Base-by-base conservation (phyloP, 1,139 yeast species). In the Lodderomyces pseudojiufengensis region DNA sequence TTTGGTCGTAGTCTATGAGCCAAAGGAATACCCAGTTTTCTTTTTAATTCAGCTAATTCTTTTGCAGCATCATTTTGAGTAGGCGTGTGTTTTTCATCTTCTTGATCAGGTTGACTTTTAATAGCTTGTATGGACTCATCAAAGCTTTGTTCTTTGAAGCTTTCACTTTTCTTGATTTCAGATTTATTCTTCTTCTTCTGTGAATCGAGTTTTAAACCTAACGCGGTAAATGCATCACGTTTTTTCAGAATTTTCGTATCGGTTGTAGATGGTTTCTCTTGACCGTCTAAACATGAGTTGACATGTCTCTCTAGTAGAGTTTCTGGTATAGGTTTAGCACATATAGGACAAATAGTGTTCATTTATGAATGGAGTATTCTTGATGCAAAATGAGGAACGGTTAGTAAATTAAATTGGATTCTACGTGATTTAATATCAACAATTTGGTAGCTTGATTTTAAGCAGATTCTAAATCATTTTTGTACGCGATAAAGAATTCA, bases 1-100 rank as follows among this genome's bases (percentile, higher is more conserved):
- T 66, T 67, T 0, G 99, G 99, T 12, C 97, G 69, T 18, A 88
- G 70, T 39, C 86, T 70, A 52, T 92, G 97, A 4, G 97, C 94
- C 13, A 92, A 60, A 0, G 98, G 98, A n/a, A 76, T 50, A 29
- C 65, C 65, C 0, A 76, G 57, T 20, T 75, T 76, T 32, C 72
- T 60, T 42, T 61, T 67, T 22, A 81, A 50, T 33, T 64, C 51
- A 3, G 40, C 33, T 1, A 49, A 18, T 20, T 50, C 52, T 37
- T 52, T 35, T 29, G 47, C 39, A 29, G 54, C 46, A 29, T 41
- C 33, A 13, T 37, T 40, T 7, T 43, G 45, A 1, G 30, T 33
- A 3, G 29, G 20, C 23, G 31, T n/a, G n/a, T n/a, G n/a, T n/a
- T n/a, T n/a, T 15, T 37, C 28, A 3, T 31, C 34, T 31, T 36